Percentiles rank a stretch among this genome's conserved stretches.
Conservation (phyloP, 2,329 filamentous ascomycete species). For the Calonectria ilicicola region DNA sequence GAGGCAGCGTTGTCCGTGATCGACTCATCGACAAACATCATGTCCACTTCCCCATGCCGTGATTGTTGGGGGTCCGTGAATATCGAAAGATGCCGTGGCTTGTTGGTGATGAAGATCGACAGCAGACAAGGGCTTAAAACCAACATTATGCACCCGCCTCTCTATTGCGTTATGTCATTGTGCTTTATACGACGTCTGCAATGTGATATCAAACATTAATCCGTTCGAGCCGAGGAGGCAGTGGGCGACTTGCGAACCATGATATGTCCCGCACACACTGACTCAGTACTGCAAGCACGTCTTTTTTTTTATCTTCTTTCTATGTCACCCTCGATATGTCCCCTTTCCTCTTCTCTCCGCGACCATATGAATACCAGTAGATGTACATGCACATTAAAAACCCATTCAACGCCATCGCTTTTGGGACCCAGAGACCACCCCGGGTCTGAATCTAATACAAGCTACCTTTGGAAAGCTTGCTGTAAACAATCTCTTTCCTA, state of each 20-base stretch:
- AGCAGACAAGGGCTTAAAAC: background rate
- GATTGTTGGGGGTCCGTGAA: background rate
- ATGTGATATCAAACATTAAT: background rate
- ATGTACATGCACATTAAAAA: constrained; percentile 33
- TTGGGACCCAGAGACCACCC: constrained; percentile 26
- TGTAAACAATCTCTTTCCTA: constrained; percentile 8
- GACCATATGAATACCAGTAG: constrained; percentile 25
- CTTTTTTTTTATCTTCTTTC: constrained; percentile 25
- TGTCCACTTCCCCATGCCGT: background rate
- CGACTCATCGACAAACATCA: background rate
- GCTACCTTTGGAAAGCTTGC: constrained; percentile 17
- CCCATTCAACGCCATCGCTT: constrained; percentile 47
- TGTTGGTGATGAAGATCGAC: background rate
- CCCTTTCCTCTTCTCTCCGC: background rate
- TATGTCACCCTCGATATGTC: constrained; percentile 12
- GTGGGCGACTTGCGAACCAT: background rate
- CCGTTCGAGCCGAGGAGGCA: background rate
- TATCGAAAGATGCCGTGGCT: background rate
- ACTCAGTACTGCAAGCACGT: background rate
- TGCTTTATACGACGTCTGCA: background rate
- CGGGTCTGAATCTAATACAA: constrained; percentile 33
- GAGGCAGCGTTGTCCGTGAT: background rate
- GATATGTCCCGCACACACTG: background rate
- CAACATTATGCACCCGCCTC: background rate
- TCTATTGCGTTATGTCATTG: background rate